Conservation (phyloP, 176 grass and related monocot species). For the Tillandsia fasciculata region DNA sequence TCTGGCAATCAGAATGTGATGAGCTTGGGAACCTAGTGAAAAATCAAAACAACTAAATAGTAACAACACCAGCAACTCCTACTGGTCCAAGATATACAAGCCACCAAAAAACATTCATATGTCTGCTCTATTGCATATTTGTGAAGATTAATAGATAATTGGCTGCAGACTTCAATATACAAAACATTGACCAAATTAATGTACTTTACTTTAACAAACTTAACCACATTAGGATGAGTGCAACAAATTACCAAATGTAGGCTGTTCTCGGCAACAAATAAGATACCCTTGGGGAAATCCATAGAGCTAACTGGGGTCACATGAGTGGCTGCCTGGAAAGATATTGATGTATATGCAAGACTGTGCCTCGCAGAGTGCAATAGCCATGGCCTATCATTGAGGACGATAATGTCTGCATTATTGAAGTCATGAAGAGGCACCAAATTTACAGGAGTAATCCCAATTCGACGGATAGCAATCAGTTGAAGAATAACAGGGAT, state of each 20-base stretch:
- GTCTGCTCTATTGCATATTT: no score
- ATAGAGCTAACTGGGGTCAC: slow-evolving; percentile 72
- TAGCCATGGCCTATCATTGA: slow-evolving; percentile 92
- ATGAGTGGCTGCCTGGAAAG: slow-evolving; percentile 88
- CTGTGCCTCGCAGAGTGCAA: slow-evolving; percentile 79
- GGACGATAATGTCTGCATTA: slow-evolving; percentile 76
- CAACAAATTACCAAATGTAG: slow-evolving; percentile 65
- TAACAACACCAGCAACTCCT: no score
- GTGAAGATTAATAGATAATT: not conserved
- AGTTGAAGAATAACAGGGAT: slow-evolving; percentile 43
- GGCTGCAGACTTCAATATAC: not conserved
- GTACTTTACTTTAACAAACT: slow-evolving; percentile 4
- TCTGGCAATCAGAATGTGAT: no score
- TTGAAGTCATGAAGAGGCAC: slow-evolving; percentile 61
- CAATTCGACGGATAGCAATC: slow-evolving; percentile 80
- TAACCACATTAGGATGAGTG: not conserved
- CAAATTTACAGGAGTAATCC: slow-evolving; percentile 82
- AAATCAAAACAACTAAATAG: no score
- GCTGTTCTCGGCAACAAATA: slow-evolving; percentile 94
- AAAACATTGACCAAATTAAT: not conserved
- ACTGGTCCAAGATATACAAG: no score
- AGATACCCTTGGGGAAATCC: slow-evolving; percentile 80
- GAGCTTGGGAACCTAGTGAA: no score
- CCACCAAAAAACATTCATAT: no score
- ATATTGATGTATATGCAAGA: slow-evolving; percentile 88